Conservation (phyloP, 176 grass and related monocot genomes). For the Triticum aestivum region DNA sequence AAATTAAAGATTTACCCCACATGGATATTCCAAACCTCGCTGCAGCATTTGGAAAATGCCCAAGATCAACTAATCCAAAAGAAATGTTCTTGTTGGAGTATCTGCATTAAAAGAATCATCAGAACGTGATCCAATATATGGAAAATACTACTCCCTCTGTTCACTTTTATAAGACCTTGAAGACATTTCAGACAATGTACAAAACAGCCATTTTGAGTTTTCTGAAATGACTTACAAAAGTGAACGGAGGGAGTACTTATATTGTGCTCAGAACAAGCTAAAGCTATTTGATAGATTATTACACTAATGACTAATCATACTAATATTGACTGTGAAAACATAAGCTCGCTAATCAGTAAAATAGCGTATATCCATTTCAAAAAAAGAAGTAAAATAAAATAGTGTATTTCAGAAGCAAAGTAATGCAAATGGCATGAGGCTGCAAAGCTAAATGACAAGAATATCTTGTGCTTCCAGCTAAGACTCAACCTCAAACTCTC, state of each 20-base stretch:
- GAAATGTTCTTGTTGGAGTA: constrained; percentile 92
- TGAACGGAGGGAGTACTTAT: not conserved
- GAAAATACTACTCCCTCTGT: not conserved
- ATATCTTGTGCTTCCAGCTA: not conserved
- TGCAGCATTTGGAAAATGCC: constrained; percentile 97
- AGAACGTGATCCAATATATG: not conserved
- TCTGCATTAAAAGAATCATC: constrained; percentile 54
- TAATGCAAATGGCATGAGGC: not conserved
- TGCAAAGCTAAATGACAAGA: constrained; percentile 9
- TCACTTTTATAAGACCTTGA: no score
- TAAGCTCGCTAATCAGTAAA: not conserved
- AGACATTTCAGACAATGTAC: no score
- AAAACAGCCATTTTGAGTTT: no score
- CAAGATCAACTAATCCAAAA: constrained; percentile 93
- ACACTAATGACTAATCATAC: constrained; percentile 7
- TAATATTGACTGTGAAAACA: constrained; percentile 21
- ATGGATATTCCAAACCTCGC: constrained; percentile 91
- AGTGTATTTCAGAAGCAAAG: constrained; percentile 4
- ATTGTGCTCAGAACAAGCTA: constrained; percentile 19
- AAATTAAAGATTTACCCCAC: constrained; percentile 52
- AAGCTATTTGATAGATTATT: constrained; percentile 17
- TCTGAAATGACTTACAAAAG: no score
- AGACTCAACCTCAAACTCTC: not conserved
- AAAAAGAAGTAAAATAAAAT: no score
- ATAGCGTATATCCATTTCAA: no score